Base-by-base conservation (phyloP, 176 grass and related monocot species). In the Cenchrus fungigraminus region DNA sequence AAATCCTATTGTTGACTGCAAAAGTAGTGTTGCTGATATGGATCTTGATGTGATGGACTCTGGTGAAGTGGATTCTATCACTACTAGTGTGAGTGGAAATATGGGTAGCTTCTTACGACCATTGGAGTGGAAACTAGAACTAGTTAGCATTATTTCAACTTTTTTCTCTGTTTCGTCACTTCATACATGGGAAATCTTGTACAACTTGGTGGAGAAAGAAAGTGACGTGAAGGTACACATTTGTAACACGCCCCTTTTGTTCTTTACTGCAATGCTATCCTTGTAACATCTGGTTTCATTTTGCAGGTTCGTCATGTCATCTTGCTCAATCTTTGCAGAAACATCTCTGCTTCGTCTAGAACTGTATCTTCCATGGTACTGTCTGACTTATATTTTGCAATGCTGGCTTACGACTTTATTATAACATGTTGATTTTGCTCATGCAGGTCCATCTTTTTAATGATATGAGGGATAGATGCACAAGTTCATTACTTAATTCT, bases 101-200 rank as follows among this genome's bases (percentile, higher is more conserved):
- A 74, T 76, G 62, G 87, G 69, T 88, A 85, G 43, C 77, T 85
- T 83, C n/a, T 88, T 80, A 37, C 90, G 84, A 37, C 79, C 76
- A 88, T 85, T 83, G 82, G 82, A 83, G 65, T 86, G 83, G 87
- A 92, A 92, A 87, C 61, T 93, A 68, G 85, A 95, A 77, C 46
- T 98, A 83, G 87, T 93, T 77, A 85, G 42, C 69, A 54, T 91
- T 61, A 88, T 98, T 81, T 91, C 92, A 68, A 76, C 75, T 59
- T 98, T 95, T 79, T 98, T 85, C 80, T 90, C 89, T 63, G 84
- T 91, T 20, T 88, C 87, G 63, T 88, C 95, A 31, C 28, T n/a
- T 87, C 87, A 73, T 86, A 89, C 91, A 79, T 98, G 95, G 95
- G 91, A 98, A 71, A 71, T 93, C 20, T 88, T 98, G 85, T 93